phyloP scores from a whole-genome alignment of 139 green algal genomes.

The Dunaliella sp. region DNA sequence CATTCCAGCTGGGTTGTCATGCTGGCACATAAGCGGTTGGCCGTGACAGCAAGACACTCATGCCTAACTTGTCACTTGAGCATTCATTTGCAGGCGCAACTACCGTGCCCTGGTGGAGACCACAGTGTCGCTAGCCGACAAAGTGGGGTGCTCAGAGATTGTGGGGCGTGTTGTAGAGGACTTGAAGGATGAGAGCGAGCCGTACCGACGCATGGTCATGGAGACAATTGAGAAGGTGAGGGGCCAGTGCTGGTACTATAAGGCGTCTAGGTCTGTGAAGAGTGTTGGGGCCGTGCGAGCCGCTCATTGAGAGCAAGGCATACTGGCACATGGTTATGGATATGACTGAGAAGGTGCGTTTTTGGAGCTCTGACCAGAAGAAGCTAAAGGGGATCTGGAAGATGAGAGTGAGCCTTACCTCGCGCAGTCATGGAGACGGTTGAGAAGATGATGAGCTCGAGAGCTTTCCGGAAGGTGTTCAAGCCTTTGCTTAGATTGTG shows the following conservation, averaged over 20 bases:
- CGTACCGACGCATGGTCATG: constrained; percentile 78
- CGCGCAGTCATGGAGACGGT: too few relatives aligned
- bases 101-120: constrained; percentile 95
- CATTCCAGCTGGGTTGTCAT: too few relatives aligned
- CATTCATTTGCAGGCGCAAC: constrained; percentile 74
- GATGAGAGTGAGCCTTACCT: too few relatives aligned
- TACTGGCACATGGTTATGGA: constrained; percentile 89
- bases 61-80: too few relatives aligned
- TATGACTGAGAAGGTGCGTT: constrained; percentile 93
- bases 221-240: constrained; percentile 59
- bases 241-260: constrained; percentile 82
- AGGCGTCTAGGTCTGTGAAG: too few relatives aligned
- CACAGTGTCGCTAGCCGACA: constrained; percentile 88
- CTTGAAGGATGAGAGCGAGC: constrained; percentile 98
- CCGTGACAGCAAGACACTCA: too few relatives aligned
- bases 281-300: constrained; percentile 15
- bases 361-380: too few relatives aligned
- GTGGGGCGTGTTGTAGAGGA: constrained; percentile 94
- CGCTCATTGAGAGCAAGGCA: background rate
- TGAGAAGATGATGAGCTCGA: too few relatives aligned
- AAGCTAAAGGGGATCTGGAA: too few relatives aligned
- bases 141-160: constrained; percentile 86
- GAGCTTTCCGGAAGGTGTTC: too few relatives aligned
- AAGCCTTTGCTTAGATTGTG: too few relatives aligned
- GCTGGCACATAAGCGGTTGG: too few relatives aligned